Conservation (phyloP, 106 monocot species). For the Dioscorea alata region DNA sequence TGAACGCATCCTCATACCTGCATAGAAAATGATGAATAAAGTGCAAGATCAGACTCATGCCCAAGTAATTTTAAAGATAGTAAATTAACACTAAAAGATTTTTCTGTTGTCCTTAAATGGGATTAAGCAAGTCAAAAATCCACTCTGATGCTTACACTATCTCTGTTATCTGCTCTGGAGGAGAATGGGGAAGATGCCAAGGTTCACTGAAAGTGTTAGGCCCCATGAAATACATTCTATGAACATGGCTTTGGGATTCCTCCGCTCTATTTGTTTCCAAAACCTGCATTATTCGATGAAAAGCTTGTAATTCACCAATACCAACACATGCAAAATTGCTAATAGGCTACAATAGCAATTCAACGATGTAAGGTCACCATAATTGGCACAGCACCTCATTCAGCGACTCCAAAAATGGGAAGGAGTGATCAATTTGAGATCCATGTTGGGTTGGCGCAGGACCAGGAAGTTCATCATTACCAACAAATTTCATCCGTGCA, state of each 20-base stretch:
- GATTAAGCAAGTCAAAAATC: no score
- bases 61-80: no score
- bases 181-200: conserved; percentile 97
- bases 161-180: conserved; percentile 80
- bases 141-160: conserved; percentile 65
- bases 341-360: not conserved
- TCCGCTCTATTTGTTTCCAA: conserved; percentile 95
- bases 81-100: no score
- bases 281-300: conserved; percentile 34
- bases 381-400: conserved; percentile 63
- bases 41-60: no score
- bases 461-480: conserved; percentile 85
- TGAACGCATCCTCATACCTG: conserved; percentile 98
- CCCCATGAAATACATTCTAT: conserved; percentile 96
- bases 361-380: not conserved
- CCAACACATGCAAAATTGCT: not conserved
- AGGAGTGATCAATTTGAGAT: conserved; percentile 94
- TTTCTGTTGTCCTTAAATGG: no score
- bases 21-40: no score
- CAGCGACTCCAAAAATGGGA: conserved; percentile 90
- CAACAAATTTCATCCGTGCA: conserved; percentile 98
- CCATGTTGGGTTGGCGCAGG: conserved; percentile 92
- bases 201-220: conserved; percentile 98
- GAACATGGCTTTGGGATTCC: conserved; percentile 90
- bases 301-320: not conserved